Base-by-base conservation (phyloP, 345 rosid species). In the Clarkia xantiana region DNA sequence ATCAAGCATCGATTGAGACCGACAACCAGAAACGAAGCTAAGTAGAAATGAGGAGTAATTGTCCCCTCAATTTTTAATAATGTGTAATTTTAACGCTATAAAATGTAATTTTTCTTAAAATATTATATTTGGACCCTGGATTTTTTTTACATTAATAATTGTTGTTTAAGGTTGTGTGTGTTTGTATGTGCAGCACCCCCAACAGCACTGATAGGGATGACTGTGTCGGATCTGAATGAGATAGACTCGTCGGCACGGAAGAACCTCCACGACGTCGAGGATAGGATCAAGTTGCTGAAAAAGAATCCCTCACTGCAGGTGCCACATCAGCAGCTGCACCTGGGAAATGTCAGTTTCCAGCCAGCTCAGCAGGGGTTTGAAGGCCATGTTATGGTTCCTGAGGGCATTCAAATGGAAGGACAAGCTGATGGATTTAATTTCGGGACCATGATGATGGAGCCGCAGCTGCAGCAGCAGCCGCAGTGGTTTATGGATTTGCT, bases 221-320 rank as follows among this genome's bases (percentile, higher is more conserved):
- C 38, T 42, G 14, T 49, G 50, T 10, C 19, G 38, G 65, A 54
- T 44, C 13, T 54, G 49, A 55, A 55, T 40, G 65, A 61, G 46
- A 15, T 61, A 20, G 44, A 40, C 23, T 61, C 50, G 49, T 18
- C 55, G 9, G 44, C 18, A 13, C 52, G 34, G 1, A 39, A 29
- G 44, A 56, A 11, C 6, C 2, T 45, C 25, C 46, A 46, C 15
- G 52, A 47, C 16, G 46, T 56, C 14, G 36, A 39, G 4, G 34
- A 38, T 1, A 56, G 23, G 18, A 10, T 45, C 13, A 29, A 42
- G 15, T 15, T 8, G 1, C 36, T 53, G 39, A 14, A 53, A 12
- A 42, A 53, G 18, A 41, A 14, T 13, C 15, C 56, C 2, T 6
- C 41, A 16, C 19, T 12, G 14, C 36, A 7, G 36, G 9, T 6